Evolutionary conservation across 1,139 yeast species (phyloP), one percentile per base, ranked within the genome.

Genomic region (Keqinozyma sinolaborantium): DNA sequence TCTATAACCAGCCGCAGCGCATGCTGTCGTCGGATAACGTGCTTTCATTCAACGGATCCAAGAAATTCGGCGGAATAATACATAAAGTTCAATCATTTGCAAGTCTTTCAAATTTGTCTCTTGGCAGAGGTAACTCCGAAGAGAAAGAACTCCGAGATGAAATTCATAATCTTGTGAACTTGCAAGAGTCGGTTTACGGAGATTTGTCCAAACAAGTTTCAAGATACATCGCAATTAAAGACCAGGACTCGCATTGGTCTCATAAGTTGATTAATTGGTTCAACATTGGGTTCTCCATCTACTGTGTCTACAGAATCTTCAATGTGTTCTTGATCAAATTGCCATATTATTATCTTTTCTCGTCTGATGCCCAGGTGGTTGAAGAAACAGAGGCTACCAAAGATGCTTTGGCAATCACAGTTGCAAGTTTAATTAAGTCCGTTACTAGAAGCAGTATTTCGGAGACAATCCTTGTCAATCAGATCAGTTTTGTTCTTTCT

Each of bases 371-470:
- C 4, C 25, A 27, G 18, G 39, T 36, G 4, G 32, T 41, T 8
- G 16, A 28, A 4, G 41, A 43, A 29, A 44, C 19, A 5, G 40
- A 36, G 13, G 15, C 34, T 9, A 42, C 61, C 26, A 63, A 70
- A 27, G 85, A 81, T 57, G 82, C 85, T 2, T 51, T 80, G 27
- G 84, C 88, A 0, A 73, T 75, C n/a, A 77, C 88, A 0, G 39
- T 82, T 16, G 78, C 86, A 3, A 77, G 73, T 33, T 33, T 77
- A n/a, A 45, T 65, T 13, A 40, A 51, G 24, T 44, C 63, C 2
- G 28, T 58, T 1, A 48, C 41, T 33, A 63, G 42, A 35, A 42
- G 52, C 45, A 47, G 69, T 33, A 40, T 60, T 29, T 44, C 68
- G 38, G 66, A 77, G 32, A 75, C 75, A 10, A 78, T 77, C 28